Evolutionary conservation across 2,329 filamentous ascomycete genomes (phyloP).

Genomic region (Myriosclerotinia curreyana): DNA sequence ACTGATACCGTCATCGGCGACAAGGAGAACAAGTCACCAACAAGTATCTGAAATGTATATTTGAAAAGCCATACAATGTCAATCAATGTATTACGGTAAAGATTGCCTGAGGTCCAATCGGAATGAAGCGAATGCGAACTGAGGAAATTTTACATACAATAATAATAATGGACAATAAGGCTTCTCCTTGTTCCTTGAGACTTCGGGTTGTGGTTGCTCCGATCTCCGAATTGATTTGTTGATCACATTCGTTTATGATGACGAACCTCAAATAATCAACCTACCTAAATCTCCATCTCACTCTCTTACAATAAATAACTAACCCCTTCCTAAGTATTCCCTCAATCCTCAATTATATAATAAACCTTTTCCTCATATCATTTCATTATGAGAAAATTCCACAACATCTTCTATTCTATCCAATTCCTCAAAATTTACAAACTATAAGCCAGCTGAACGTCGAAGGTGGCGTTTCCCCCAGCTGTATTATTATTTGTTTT

Average conservation of each 20-base stretch:
- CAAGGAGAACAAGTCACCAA: too few relatives aligned
- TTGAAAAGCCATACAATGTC: neutral
- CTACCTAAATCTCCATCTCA: neutral
- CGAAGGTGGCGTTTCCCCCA: slow-evolving; percentile 6
- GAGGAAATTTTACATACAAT: neutral
- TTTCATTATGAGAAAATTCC: neutral
- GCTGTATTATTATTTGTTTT: slow-evolving; percentile 12
- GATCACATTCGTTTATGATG: slow-evolving; percentile 3
- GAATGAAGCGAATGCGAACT: slow-evolving; percentile 5
- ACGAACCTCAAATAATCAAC: neutral
- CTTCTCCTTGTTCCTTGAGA: neutral
- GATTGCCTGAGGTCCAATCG: neutral
- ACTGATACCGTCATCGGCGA: slow-evolving; percentile 8
- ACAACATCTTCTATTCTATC: neutral
- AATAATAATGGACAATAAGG: too few relatives aligned
- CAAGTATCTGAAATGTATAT: too few relatives aligned
- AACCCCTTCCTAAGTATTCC: neutral
- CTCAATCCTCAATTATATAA: neutral
- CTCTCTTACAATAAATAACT: too few relatives aligned
- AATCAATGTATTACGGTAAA: neutral
- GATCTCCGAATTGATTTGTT: neutral
- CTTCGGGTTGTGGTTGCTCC: slow-evolving; percentile 1
- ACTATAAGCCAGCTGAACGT: neutral
- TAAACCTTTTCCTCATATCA: too few relatives aligned
- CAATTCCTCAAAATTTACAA: neutral